Evolutionary conservation across 805 yeast species (phyloP).

Genomic region (Groenewaldozyma salmanticensis): DNA sequence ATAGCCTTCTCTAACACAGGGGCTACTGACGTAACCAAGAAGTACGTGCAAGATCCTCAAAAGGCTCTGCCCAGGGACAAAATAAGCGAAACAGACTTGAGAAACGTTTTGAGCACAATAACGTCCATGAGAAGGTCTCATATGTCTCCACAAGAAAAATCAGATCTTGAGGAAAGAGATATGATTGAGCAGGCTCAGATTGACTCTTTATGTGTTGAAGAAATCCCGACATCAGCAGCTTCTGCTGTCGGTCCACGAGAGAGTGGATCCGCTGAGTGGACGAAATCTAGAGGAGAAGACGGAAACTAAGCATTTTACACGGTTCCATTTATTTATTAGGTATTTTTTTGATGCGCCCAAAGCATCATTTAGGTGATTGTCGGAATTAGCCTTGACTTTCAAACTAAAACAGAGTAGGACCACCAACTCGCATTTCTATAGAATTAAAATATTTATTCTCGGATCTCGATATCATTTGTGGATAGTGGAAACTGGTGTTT

Average conservation of each 20-base stretch:
- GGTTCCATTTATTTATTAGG: not conserved
- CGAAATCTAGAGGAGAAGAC: slow-evolving; percentile 64
- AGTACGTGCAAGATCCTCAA: slow-evolving; percentile 45
- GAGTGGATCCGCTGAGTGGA: slow-evolving; percentile 75
- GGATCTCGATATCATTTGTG: no score
- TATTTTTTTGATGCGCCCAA: no score
- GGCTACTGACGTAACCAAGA: slow-evolving; percentile 55
- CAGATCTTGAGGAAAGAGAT: slow-evolving; percentile 31
- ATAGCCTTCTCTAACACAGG: slow-evolving; percentile 57
- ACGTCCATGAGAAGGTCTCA: slow-evolving; percentile 29
- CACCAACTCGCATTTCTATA: no score
- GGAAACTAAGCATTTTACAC: slow-evolving; percentile 35
- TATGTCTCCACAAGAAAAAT: slow-evolving; percentile 29
- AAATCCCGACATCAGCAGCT: slow-evolving; percentile 3
- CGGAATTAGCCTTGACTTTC: no score
- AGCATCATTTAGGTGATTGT: no score
- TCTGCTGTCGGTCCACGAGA: slow-evolving; percentile 48
- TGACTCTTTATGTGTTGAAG: slow-evolving; percentile 13
- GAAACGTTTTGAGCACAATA: slow-evolving; percentile 27
- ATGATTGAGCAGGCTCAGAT: slow-evolving; percentile 20
- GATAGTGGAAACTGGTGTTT: no score
- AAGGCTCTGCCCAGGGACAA: slow-evolving; percentile 40
- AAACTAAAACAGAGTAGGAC: no score
- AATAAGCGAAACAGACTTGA: slow-evolving; percentile 34
- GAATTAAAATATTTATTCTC: no score